Evolutionary conservation across 345 rosid species (phyloP), one percentile per base, ranked within the genome.

Genomic region (Rhodamnia argentea): DNA sequence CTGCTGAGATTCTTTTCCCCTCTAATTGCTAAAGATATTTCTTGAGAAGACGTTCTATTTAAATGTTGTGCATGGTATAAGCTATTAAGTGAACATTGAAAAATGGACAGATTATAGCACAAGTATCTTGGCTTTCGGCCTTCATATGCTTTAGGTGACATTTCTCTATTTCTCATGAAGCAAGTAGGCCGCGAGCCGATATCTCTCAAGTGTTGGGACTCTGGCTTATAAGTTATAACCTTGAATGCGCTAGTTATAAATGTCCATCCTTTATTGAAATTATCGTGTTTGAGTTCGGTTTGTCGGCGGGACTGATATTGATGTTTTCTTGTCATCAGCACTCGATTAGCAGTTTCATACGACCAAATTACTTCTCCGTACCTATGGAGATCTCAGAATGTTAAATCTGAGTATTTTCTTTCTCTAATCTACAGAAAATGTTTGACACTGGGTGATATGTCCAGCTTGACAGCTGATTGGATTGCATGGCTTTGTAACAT

Each of bases 1-100:
- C 78, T 85, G 15, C 29, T 83, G 60, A 44, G 52, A 29, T 83
- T 60, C 87, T 89, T 90, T 85, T 86, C 89, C 74, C 76, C 76
- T 15, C 76, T 29, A 62, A 15, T 62, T 62, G 78, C 44, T 16
- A 18, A 16, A 64, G 78, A 64, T 64, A 16, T 64, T 64, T 64
- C 44, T 32, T 16, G 44, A 29, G 76, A 64, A 64, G 44, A 64
- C 23, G 40, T 32, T 2, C 54, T 44, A 81, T 44, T 51, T 22
- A 5, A 51, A 40, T 23, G 83, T 23, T 44, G 52, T 4, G 75
- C 7, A 62, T 3, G 40, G 74, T 13, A 5, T 27, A 3, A 27
- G n/a, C 70, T 26, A n/a, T 13, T 13, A n/a, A 60, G 74, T 3
- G 18, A 60, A 60, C 40, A 3, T 27, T 64, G 42, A 64, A 64